phyloP scores from a whole-genome alignment of 805 yeast species.

The Sugiyamaella valdiviana region DNA sequence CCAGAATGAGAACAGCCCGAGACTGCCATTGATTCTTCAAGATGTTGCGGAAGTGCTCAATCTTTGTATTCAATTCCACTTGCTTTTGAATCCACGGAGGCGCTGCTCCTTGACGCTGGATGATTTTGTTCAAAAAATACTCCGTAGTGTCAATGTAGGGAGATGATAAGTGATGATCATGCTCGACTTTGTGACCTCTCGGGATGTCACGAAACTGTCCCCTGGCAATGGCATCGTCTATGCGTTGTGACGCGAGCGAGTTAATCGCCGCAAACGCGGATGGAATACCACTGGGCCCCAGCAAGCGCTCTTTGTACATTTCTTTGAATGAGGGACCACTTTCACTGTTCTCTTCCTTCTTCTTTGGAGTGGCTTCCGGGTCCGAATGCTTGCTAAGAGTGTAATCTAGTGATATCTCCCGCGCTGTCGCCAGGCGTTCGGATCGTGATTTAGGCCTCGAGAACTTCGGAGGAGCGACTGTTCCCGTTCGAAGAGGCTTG shows the following conservation, averaged over 20 bases:
- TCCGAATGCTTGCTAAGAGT: constrained; percentile 39
- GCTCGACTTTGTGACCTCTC: constrained; percentile 56
- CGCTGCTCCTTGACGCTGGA: constrained; percentile 63
- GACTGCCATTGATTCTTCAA: constrained; percentile 15
- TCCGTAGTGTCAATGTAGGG: constrained; percentile 64
- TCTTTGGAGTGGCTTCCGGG: constrained; percentile 21
- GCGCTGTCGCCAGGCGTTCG: constrained; percentile 50
- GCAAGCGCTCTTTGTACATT: constrained; percentile 51
- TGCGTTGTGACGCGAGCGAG: constrained; percentile 66
- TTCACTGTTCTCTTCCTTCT: constrained; percentile 34
- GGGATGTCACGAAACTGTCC: constrained; percentile 63
- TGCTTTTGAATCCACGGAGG: constrained; percentile 92
- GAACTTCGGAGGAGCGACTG: constrained; percentile 11
- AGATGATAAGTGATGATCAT: constrained; percentile 37
- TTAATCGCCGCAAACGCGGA: constrained; percentile 38
- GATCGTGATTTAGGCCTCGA: constrained; percentile 21
- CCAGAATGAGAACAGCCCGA: constrained; percentile 5
- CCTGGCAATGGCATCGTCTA: constrained; percentile 63
- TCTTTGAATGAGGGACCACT: constrained; percentile 47
- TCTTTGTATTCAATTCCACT: constrained; percentile 45
- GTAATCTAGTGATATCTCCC: constrained; percentile 63
- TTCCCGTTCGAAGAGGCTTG: constrained; percentile 32
- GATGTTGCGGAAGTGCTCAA: constrained; percentile 42
- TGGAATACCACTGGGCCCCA: constrained; percentile 32
- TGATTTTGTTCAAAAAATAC: constrained; percentile 70